Base-by-base conservation (phyloP, 1,284 basidiomycete genomes). In the Entoloma clypeatum region DNA sequence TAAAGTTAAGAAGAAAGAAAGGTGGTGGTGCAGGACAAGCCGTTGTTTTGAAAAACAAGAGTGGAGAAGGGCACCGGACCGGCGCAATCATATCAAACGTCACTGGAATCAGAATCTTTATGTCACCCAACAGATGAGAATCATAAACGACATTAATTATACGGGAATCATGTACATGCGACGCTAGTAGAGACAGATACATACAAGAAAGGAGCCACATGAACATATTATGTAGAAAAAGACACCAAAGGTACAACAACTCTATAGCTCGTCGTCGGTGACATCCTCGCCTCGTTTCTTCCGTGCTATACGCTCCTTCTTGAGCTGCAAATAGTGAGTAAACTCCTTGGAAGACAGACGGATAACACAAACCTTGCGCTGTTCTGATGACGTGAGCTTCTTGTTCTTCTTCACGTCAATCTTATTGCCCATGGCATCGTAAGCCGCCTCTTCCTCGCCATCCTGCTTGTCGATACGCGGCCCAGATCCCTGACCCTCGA, bases 401-500 rank as follows among this genome's bases (percentile, higher is more conserved):
- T 86, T 92, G 61, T 67, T 62, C 80, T 94, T 93, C 66, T 81
- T 86, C 52, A 43, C 67, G 50, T 87, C 90, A 54, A 95, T 77
- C 79, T 93, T 94, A 86, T 96, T 95, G 48, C 93, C 92, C 80
- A 96, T 87, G 24, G 94, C 94, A 64, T 97, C 93, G 64, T 87
- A 96, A 58, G 79, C 69, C 35, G 81, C 89, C 44, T 94, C 90
- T 48, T 94, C 92, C 53, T 91, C 90, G 29, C 78, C 84, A 4
- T 75, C 82, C 60, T 79, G 80, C 79, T 92, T 89, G 78, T 95
- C 93, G 56, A 96, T 96, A 44, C 92, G 81, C 29, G 86, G 66
- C 36, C 93, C 93, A 24, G 88, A 76, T 44, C 93, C 93, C 68
- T 99, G 94, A 41, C 93, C 93, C 71, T 99, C 95, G 58, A 96